Percentiles rank a stretch among this genome's conserved stretches.
Conservation (phyloP, 371 early-diverging fungal genomes). For the Capillidium heterosporum region DNA sequence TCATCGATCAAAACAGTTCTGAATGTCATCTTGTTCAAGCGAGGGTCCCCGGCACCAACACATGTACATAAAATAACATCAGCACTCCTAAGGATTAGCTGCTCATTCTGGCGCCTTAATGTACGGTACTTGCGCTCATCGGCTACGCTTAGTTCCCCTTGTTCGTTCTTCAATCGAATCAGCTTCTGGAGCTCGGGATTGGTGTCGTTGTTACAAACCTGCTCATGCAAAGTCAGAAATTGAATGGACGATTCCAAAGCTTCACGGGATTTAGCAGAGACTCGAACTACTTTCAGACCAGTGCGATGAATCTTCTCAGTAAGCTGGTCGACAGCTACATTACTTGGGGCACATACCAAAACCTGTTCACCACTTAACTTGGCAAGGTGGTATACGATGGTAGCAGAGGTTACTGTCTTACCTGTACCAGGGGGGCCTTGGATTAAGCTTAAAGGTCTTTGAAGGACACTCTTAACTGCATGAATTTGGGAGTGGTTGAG, state of each 20-base stretch:
- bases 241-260: conserved; percentile 80
- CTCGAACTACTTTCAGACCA: conserved; percentile 87
- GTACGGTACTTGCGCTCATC: conserved; percentile 74
- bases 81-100: conserved; percentile 75
- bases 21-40: conserved; percentile 72
- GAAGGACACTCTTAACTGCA: conserved; percentile 82
- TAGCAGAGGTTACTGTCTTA: conserved; percentile 95
- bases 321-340: conserved; percentile 98
- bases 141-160: conserved; percentile 68
- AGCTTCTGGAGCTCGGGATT: conserved; percentile 82
- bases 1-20: conserved; percentile 95
- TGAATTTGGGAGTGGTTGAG: conserved; percentile 94
- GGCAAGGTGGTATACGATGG: conserved; percentile 92
- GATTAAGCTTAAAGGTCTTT: conserved; percentile 83
- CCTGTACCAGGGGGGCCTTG: conserved; percentile 98
- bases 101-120: conserved; percentile 65
- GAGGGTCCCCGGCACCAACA: conserved; percentile 93
- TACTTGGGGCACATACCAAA: conserved; percentile 95
- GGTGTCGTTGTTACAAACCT: conserved; percentile 82
- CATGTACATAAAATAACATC: conserved; percentile 97
- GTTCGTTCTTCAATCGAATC: conserved; percentile 66
- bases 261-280: conserved; percentile 89
- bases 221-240: conserved; percentile 85
- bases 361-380: conserved; percentile 84
- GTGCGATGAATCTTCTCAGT: conserved; percentile 92